Evolutionary conservation across 768 basidiomycete genomes (phyloP).

Genomic region (Multifurca ochricompacta): DNA sequence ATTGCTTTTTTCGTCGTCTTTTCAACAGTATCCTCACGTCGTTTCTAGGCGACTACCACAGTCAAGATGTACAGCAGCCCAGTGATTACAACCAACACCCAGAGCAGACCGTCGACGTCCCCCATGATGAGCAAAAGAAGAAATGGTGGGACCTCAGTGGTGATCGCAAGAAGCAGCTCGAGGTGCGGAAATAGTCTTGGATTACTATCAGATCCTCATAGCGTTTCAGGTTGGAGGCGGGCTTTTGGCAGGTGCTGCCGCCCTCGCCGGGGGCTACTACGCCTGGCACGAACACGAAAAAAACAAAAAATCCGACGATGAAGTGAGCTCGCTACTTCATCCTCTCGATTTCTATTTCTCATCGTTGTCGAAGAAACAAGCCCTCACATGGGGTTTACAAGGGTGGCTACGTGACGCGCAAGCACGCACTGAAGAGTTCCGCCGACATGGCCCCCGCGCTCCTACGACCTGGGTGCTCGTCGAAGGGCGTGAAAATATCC

Average conservation of each 20-base stretch:
- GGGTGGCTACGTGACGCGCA: slow-evolving; percentile 55
- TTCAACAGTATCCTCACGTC: neutral
- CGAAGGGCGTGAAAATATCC: slow-evolving; percentile 48
- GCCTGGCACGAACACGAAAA: slow-evolving; percentile 48
- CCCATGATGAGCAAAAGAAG: slow-evolving; percentile 42
- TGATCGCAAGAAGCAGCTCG: slow-evolving; percentile 48
- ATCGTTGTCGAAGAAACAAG: slow-evolving; percentile 35
- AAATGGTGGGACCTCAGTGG: slow-evolving; percentile 51
- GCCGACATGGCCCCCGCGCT: slow-evolving; percentile 33
- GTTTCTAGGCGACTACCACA: slow-evolving; percentile 2
- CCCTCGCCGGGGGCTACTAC: slow-evolving; percentile 41
- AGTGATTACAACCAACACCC: slow-evolving; percentile 24
- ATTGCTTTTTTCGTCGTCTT: neutral
- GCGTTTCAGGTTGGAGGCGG: slow-evolving; percentile 53
- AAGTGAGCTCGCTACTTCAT: slow-evolving; percentile 33
- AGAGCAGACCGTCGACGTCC: slow-evolving; percentile 27
- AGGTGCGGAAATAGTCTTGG: slow-evolving; percentile 30
- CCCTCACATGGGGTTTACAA: slow-evolving; percentile 39
- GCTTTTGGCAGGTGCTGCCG: slow-evolving; percentile 45
- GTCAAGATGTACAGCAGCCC: slow-evolving; percentile 15
- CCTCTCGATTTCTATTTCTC: neutral
- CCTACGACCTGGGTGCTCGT: slow-evolving; percentile 58
- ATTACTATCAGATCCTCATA: neutral
- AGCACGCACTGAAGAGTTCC: slow-evolving; percentile 43
- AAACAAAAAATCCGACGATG: slow-evolving; percentile 42